These are phyloP conservation scores for Letharia columbiana DNA, from an alignment of 495 filamentous ascomycete species.

Conservation along the genomic window DNA sequence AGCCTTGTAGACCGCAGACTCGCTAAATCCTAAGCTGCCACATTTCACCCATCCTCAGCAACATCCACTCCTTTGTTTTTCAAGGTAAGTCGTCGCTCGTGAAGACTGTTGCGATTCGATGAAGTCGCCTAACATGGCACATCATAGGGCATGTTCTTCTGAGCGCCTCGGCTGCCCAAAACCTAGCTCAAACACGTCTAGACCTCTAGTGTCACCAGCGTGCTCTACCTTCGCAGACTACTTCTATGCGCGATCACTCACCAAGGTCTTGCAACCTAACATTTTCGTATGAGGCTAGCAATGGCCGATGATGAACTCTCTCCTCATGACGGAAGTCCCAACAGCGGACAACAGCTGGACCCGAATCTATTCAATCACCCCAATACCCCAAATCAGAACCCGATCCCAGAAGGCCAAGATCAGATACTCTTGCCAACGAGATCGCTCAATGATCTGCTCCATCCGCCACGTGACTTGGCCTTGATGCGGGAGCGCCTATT, in stretches of 20 bases:
- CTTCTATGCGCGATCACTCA: neutral
- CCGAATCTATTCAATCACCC: neutral
- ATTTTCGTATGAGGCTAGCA: neutral
- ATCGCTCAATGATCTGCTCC: constrained; percentile 25
- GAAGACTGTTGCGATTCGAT: neutral
- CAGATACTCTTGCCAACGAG: constrained; percentile 17
- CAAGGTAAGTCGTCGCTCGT: constrained; percentile 10
- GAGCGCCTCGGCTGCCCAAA: neutral
- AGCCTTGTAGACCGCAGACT: constrained; percentile 22
- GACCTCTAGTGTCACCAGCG: neutral
- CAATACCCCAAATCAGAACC: constrained; percentile 1
- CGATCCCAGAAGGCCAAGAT: constrained; percentile 4
- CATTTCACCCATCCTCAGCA: constrained; percentile 17
- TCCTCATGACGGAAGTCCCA: constrained; percentile 4
- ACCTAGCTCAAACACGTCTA: neutral
- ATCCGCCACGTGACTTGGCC: constrained; percentile 38
- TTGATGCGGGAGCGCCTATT: constrained; percentile 41
- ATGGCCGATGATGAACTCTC: constrained; percentile 11
- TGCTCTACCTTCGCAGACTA: neutral
- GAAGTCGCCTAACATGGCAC: constrained; percentile 1
- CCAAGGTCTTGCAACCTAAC: neutral
- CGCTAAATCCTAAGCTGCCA: constrained; percentile 17
- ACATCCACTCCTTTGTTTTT: neutral
- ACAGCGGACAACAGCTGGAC: constrained; percentile 10
- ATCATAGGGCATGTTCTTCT: constrained; percentile 1